A percentile compares a stretch with the other conserved stretches of the same genome.
Evolutionary conservation across 2,329 filamentous ascomycete genomes (phyloP).

Genomic region (Pestalotiopsis sp.): DNA sequence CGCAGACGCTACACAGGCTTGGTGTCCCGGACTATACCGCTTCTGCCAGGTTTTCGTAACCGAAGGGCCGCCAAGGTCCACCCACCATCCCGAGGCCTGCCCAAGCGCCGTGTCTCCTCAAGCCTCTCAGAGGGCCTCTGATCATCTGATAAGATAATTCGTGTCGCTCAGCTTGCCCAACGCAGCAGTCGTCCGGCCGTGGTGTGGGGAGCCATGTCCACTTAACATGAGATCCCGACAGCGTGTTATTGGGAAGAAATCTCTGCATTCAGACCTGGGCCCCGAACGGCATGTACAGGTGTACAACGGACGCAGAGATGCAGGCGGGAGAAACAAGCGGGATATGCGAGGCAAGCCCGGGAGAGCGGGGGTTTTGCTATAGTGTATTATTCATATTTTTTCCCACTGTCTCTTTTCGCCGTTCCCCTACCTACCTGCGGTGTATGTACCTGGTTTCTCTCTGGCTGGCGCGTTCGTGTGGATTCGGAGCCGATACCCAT

Average conservation of each 20-base stretch:
- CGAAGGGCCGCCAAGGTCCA: not conserved
- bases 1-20: not conserved
- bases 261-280: slow-evolving; percentile 3
- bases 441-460: not conserved
- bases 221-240: slow-evolving; percentile 4
- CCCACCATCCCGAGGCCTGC: not conserved
- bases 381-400: slow-evolving; percentile 1
- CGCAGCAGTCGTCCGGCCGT: slow-evolving; percentile 7
- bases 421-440: not conserved
- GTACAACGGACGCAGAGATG: not conserved
- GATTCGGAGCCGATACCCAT: slow-evolving; percentile 5
- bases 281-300: not conserved
- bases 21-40: not conserved
- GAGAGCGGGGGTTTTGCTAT: not conserved
- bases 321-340: not conserved
- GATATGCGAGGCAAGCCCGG: not conserved
- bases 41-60: slow-evolving; percentile 4
- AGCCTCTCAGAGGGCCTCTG: slow-evolving; percentile 6
- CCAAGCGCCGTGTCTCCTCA: too few relatives aligned
- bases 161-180: slow-evolving; percentile 8
- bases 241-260: slow-evolving; percentile 4
- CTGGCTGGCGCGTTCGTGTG: not conserved
- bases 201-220: slow-evolving; percentile 11
- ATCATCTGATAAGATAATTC: slow-evolving; percentile 18
- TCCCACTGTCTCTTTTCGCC: not conserved